Evolutionary conservation across 139 green algal genomes (phyloP).

Genomic region (Chlorella vulgaris): DNA sequence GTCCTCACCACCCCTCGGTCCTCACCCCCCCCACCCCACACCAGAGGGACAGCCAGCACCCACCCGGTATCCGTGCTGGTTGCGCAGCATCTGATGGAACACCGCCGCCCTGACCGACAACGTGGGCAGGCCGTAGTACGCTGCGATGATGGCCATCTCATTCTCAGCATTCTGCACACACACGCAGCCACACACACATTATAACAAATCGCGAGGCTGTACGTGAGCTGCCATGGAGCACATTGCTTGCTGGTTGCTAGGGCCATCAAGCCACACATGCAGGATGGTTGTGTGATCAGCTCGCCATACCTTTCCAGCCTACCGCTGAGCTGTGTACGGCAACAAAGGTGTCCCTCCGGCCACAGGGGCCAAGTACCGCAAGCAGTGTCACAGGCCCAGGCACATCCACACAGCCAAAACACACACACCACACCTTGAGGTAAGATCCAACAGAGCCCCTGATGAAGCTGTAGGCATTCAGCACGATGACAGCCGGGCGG

Average conservation of each 20-base stretch:
- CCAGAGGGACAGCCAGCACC: no score
- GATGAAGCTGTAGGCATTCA: slow-evolving; percentile 27
- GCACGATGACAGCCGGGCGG: slow-evolving; percentile 8
- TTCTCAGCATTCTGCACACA: slow-evolving; percentile 28
- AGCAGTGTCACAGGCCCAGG: no score
- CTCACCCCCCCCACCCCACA: background rate
- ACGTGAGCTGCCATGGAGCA: no score
- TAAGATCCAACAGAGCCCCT: slow-evolving; percentile 13
- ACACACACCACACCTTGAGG: slow-evolving; percentile 4
- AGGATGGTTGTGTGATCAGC: no score
- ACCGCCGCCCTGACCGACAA: slow-evolving; percentile 21
- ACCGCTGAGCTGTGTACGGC: no score
- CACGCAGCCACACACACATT: background rate
- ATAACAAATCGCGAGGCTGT: background rate
- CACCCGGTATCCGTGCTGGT: slow-evolving; percentile 32
- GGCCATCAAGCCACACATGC: no score
- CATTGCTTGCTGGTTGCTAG: no score
- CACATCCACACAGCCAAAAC: background rate
- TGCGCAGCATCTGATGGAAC: slow-evolving; percentile 31
- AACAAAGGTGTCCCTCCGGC: no score
- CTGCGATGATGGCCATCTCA: slow-evolving; percentile 25
- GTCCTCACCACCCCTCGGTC: no score
- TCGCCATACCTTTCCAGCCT: no score
- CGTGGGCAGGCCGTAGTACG: slow-evolving; percentile 37
- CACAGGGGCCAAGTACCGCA: no score